These are phyloP conservation scores for Thermothielavioides terrestris DNA, from an alignment of 495 filamentous ascomycete genomes.

Conservation along the genomic window DNA sequence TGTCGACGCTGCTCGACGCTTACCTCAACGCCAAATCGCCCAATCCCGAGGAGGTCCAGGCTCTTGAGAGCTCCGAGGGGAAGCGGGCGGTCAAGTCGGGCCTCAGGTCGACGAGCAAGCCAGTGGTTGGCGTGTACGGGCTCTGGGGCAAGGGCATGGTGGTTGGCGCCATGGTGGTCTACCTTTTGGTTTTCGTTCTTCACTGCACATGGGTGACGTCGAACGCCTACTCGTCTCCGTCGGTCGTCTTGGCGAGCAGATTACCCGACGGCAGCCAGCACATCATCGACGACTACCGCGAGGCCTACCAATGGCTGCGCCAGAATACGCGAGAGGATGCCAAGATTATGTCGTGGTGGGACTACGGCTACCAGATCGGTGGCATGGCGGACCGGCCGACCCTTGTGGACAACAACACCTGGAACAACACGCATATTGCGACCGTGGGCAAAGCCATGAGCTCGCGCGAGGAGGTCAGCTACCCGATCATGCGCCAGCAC, in stretches of 20 bases:
- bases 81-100: conserved; percentile 46
- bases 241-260: conserved; percentile 86
- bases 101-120: conserved; percentile 62
- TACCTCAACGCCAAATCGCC: conserved; percentile 59
- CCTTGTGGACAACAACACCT: conserved; percentile 98
- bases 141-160: conserved; percentile 68
- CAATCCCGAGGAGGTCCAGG: conserved; percentile 38
- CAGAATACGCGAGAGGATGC: conserved; percentile 92
- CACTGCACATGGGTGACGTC: conserved; percentile 99
- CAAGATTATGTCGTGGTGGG: conserved; percentile 99
- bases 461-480: conserved; percentile 93
- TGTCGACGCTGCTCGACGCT: conserved; percentile 82
- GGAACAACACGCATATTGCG: conserved; percentile 99
- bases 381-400: conserved; percentile 98
- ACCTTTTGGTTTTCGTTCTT: conserved; percentile 86
- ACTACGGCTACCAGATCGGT: conserved; percentile 99
- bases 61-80: conserved; percentile 41
- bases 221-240: conserved; percentile 96
- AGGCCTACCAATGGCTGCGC: conserved; percentile 99
- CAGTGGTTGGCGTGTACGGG: conserved; percentile 76
- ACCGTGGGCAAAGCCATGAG: conserved; percentile 99
- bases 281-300: conserved; percentile 99
- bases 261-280: conserved; percentile 93
- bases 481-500: conserved; percentile 95
- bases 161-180: conserved; percentile 60